phyloP scores from a whole-genome alignment of 2,329 filamentous ascomycete genomes.

The Aureobasidium pullulans region DNA sequence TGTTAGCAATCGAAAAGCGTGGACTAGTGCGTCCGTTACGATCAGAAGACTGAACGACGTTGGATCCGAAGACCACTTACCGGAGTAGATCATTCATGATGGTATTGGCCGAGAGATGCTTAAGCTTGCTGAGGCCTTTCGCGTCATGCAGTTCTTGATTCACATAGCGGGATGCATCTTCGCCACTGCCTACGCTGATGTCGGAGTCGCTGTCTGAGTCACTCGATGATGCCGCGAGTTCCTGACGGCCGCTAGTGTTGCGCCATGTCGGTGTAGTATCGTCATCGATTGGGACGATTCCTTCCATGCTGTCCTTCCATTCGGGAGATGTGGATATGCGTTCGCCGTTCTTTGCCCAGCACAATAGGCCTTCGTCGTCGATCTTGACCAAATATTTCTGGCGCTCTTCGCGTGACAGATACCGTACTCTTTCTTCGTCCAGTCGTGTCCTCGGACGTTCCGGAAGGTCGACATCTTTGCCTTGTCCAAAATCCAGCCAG shows the following conservation, averaged over 20 bases:
- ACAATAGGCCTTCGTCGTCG: constrained; percentile 65
- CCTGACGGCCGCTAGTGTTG: constrained; percentile 25
- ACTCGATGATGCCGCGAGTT: constrained; percentile 17
- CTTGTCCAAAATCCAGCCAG: constrained; percentile 81
- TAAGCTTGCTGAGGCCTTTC: constrained; percentile 54
- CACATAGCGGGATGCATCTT: constrained; percentile 57
- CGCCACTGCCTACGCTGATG: constrained; percentile 47
- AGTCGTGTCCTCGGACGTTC: constrained; percentile 66
- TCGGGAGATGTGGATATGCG: constrained; percentile 68
- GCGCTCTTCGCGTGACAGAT: constrained; percentile 74
- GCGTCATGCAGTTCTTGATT: constrained; percentile 56
- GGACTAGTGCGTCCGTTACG: too few species aligned
- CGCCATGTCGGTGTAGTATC: constrained; percentile 36
- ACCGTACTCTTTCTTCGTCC: constrained; percentile 73
- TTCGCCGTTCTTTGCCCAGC: constrained; percentile 77
- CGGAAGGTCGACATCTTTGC: constrained; percentile 60
- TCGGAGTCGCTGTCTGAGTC: constrained; percentile 28
- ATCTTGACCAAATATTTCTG: constrained; percentile 73
- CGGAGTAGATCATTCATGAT: constrained; percentile 73
- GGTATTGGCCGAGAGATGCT: constrained; percentile 62
- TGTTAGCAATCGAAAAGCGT: background rate
- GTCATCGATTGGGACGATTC: constrained; percentile 39
- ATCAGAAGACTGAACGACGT: background rate
- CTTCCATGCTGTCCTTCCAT: constrained; percentile 73
- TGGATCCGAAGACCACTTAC: background rate